Conservation (phyloP, 1,284 basidiomycete species). For the Malassezia slooffiae region DNA sequence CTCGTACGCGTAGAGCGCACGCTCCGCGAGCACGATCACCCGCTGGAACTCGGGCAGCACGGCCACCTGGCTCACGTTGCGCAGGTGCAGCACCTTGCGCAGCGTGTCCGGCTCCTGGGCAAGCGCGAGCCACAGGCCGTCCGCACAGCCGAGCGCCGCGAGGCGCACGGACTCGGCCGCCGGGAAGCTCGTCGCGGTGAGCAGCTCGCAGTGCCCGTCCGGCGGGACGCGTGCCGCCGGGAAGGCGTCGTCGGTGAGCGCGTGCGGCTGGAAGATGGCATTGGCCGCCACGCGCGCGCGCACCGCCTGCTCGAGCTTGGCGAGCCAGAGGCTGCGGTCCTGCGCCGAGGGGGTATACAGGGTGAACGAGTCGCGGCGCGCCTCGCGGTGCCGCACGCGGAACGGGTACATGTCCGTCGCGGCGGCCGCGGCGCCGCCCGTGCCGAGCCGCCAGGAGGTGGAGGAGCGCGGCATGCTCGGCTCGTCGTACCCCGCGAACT, state of each 20-base stretch:
- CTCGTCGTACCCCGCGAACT: constrained; percentile 30
- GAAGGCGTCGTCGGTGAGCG: constrained; percentile 13
- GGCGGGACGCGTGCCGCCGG: too few species aligned
- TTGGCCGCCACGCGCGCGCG: too few species aligned
- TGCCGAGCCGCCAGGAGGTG: constrained; percentile 30
- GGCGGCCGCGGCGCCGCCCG: constrained; percentile 24
- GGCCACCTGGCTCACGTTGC: constrained; percentile 81
- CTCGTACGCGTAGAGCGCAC: constrained; percentile 61
- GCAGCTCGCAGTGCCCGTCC: constrained; percentile 74
- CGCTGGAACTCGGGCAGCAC: constrained; percentile 90
- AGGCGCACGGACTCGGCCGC: constrained; percentile 71
- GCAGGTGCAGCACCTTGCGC: constrained; percentile 76
- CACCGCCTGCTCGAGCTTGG: constrained; percentile 55
- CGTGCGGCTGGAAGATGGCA: constrained; percentile 49
- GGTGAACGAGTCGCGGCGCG: constrained; percentile 48
- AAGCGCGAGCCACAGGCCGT: constrained; percentile 94
- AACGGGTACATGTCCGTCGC: constrained; percentile 39
- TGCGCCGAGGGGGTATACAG: constrained; percentile 70
- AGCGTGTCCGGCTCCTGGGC: constrained; percentile 74
- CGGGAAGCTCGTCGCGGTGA: constrained; percentile 67
- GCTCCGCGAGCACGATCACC: constrained; percentile 85
- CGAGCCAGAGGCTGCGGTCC: constrained; percentile 73
- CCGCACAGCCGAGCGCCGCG: constrained; percentile 82
- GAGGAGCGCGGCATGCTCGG: constrained; percentile 29
- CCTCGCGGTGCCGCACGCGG: constrained; percentile 30